A percentile compares a stretch with the other conserved stretches of the same genome.
These are phyloP conservation scores for Typha latifolia DNA, from an alignment of 176 grass and related monocot genomes.

Conservation along the genomic window DNA sequence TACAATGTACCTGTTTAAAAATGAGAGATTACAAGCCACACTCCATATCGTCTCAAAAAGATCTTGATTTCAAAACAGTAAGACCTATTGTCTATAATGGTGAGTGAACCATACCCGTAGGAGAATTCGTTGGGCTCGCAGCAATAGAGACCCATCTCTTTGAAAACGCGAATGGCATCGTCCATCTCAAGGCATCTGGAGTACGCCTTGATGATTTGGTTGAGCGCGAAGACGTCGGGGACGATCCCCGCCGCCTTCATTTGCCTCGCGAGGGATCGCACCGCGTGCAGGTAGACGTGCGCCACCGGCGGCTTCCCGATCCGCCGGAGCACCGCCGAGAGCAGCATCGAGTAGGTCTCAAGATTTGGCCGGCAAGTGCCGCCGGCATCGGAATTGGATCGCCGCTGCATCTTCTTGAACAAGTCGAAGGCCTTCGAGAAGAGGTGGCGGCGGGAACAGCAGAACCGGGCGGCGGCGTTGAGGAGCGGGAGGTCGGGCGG, in stretches of 20 bases:
- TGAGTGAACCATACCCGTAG: slow-evolving; percentile 20
- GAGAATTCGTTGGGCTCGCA: slow-evolving; percentile 80
- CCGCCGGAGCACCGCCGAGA: slow-evolving; percentile 46
- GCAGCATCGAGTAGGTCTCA: slow-evolving; percentile 78
- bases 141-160: slow-evolving; percentile 71
- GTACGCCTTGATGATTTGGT: slow-evolving; percentile 83
- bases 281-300: slow-evolving; percentile 68
- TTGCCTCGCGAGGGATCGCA: slow-evolving; percentile 64
- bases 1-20: slow-evolving; percentile 34
- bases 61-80: too few species aligned
- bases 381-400: slow-evolving; percentile 12
- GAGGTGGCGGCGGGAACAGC: slow-evolving; percentile 60
- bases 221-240: slow-evolving; percentile 76
- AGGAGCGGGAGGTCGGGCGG: slow-evolving; percentile 48
- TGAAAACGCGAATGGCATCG: slow-evolving; percentile 74
- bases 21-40: too few species aligned
- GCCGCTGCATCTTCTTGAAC: slow-evolving; percentile 72
- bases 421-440: slow-evolving; percentile 81
- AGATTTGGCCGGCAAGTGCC: slow-evolving; percentile 41
- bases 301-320: slow-evolving; percentile 61
- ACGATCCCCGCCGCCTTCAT: slow-evolving; percentile 85
- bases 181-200: slow-evolving; percentile 63
- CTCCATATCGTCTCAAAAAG: too few species aligned
- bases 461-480: slow-evolving; percentile 77
- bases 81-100: too few species aligned